Base-by-base conservation (phyloP, 169 alveolate genomes). In the Theileria equi region DNA sequence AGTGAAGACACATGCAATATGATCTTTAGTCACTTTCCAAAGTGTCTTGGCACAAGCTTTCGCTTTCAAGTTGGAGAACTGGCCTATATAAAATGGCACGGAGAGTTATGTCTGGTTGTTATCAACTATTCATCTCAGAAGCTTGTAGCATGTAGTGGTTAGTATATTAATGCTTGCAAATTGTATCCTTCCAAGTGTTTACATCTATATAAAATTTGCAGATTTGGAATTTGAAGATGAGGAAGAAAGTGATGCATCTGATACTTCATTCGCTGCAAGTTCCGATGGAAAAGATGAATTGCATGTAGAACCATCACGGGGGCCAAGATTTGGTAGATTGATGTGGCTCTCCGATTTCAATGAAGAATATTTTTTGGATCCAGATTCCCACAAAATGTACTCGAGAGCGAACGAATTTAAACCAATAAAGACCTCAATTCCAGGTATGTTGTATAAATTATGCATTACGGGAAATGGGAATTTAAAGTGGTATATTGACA, bases 31-130 rank as follows among this genome's bases (percentile, higher is more conserved):
- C 83, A 73, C 54, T 57, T 73, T 45, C 83, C 83, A 4, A 31
- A 67, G 61, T n/a, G 48, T 13, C 5, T 62, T 19, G 64, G 72
- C 0, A 73, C 74, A 4, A 34, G 17, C 21, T 73, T 62, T 50
- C 41, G 79, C 31, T 76, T 76, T 58, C 59, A 63, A 50, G 64
- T 76, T 10, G 85, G 85, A 6, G 85, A 76, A 28, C 31, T 76
- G 31, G 79, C 74, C 13, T 76, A 65, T 40, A 41, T 50, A 16
- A 54, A 65, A 16, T 65, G 79, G 85, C 45, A 44, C 2, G 80
- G 63, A 4, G 85, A 76, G 31, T 32, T 76, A 25, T 53, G 66
- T 34, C 68, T 76, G 1, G 85, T 76, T 8, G 66, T 76, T 21
- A 50, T 76, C 0, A 70, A 76, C 54, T 76, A 21, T 32, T 70